Conservation (phyloP, 1,284 basidiomycete species). For the Sphagnurus paluster region DNA sequence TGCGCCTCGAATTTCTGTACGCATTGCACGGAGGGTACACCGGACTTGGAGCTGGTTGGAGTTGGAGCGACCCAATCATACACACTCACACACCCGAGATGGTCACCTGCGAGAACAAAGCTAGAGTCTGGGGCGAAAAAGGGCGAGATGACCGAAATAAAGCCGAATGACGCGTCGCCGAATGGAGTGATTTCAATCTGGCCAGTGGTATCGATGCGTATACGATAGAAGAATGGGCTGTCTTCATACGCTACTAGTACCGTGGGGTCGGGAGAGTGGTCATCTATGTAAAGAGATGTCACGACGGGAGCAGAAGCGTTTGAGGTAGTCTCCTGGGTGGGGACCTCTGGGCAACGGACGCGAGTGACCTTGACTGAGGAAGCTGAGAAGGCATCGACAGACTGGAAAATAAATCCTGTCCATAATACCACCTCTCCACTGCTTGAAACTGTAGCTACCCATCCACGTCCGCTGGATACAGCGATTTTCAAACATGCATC, state of each 20-base stretch:
- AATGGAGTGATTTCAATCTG: constrained; percentile 42
- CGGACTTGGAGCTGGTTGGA: constrained; percentile 9
- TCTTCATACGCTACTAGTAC: constrained; percentile 48
- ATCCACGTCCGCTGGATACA: constrained; percentile 41
- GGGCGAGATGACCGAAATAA: constrained; percentile 46
- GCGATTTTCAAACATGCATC: constrained; percentile 53
- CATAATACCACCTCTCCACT: constrained; percentile 61
- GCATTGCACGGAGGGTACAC: constrained; percentile 14
- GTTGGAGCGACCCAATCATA: constrained; percentile 49
- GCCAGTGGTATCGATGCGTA: constrained; percentile 38
- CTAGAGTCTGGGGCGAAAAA: constrained; percentile 46
- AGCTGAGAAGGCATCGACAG: constrained; percentile 9
- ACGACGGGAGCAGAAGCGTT: constrained; percentile 14
- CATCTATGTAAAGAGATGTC: constrained; percentile 26
- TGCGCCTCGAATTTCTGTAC: constrained; percentile 56
- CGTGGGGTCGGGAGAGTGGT: constrained; percentile 17
- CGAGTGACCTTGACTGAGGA: constrained; percentile 19
- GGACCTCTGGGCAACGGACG: constrained; percentile 24
- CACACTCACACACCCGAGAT: constrained; percentile 57
- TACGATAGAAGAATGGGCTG: constrained; percentile 49
- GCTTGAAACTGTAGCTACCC: constrained; percentile 48
- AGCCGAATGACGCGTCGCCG: constrained; percentile 52
- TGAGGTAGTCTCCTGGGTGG: constrained; percentile 1
- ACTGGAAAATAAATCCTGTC: constrained; percentile 36
- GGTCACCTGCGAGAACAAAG: constrained; percentile 59